phyloP scores from a whole-genome alignment of 768 basidiomycete species.

The Kwoniella botswanensis region DNA sequence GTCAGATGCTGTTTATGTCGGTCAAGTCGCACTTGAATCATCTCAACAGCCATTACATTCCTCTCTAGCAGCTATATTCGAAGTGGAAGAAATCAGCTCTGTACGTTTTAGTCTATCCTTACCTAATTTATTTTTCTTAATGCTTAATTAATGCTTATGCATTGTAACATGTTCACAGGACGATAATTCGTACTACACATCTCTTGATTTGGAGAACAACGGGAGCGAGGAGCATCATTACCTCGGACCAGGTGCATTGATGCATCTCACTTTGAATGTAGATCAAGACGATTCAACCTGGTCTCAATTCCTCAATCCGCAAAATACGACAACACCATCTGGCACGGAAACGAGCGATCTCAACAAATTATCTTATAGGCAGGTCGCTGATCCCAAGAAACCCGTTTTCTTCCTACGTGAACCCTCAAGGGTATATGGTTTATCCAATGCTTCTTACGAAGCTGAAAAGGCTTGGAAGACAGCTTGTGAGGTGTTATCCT shows the following conservation, averaged over 20 bases:
- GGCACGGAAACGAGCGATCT: not conserved
- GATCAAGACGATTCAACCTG: not conserved
- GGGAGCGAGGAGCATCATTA: not conserved
- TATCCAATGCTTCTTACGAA: not conserved
- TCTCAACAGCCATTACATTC: not conserved
- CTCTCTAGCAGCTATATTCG: not conserved
- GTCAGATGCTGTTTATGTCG: not conserved
- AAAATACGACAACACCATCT: not conserved
- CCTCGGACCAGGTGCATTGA: not conserved
- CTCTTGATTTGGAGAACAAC: not conserved
- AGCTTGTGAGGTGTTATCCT: not conserved
- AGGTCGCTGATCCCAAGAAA: not conserved
- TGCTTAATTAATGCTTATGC: no score
- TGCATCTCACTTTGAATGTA: not conserved
- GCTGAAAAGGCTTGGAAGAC: not conserved
- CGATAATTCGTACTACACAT: not conserved
- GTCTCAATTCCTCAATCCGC: not conserved
- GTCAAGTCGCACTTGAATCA: not conserved
- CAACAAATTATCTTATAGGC: not conserved
- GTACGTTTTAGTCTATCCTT: no score
- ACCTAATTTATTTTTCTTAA: no score
- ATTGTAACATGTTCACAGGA: no score
- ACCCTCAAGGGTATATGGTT: not conserved
- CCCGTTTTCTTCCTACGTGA: not conserved
- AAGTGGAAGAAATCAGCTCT: not conserved